Evolutionary conservation across 352 stramenopile genomes (phyloP), one percentile per base, ranked within the genome.

Genomic region (Pythium sukuiense): DNA sequence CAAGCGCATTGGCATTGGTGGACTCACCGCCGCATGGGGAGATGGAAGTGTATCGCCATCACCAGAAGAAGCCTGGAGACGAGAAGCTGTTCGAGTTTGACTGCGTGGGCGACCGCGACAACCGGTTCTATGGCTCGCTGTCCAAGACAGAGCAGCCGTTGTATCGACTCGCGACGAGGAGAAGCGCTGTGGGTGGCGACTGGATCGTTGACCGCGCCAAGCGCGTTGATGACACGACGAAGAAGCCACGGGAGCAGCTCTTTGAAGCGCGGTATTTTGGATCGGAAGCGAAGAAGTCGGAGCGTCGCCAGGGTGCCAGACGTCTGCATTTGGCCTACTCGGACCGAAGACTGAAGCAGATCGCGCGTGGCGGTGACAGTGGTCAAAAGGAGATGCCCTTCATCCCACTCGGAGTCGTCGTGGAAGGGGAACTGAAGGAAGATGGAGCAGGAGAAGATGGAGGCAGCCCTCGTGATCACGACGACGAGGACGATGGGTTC

Each of bases 271-370:
- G 85, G 26, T 94, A 92, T 61, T 93, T 91, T 61, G 80, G 81
- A 1, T 5, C 61, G 0, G 63, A 73, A 13, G 83, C 84, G 11
- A 80, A 73, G 0, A 69, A 77, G 39, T 49, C 67, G 27, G 81
- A 91, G 55, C 73, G 45, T 48, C 59, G 79, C n/a, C 58, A 58
- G 27, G 62, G 72, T 18, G 74, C 81, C 13, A 80, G 71, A 59
- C 73, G 85, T 37, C 45, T 91, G 13, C 83, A 85, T 64, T 60
- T 93, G 37, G 85, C 85, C 6, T 92, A 92, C 61, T 92, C 83
- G 2, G 69, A 91, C 32, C 86, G 83, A 27, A 72, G 73, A 2
- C 54, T 39, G 16, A 55, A 52, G 35, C 33, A 55, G 53, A 35
- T 54, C 60, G 39, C 20, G 33, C 29, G 18, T 26, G 13, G 30